These are phyloP conservation scores for Parmelia sp. DNA, from an alignment of 495 filamentous ascomycete species.

Conservation along the genomic window DNA sequence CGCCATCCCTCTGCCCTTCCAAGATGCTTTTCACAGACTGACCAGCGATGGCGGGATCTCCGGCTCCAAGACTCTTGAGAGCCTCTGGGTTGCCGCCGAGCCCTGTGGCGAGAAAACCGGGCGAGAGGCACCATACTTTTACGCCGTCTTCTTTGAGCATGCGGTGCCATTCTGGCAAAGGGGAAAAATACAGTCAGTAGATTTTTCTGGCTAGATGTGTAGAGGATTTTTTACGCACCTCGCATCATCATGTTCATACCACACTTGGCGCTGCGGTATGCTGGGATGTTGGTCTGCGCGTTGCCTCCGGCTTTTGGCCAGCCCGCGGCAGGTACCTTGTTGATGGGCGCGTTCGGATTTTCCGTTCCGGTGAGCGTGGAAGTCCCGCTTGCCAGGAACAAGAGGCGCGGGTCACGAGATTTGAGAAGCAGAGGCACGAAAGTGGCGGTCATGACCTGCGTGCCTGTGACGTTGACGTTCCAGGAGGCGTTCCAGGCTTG, in stretches of 20 bases:
- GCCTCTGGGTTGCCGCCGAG: slow-evolving; percentile 32
- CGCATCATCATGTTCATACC: slow-evolving; percentile 63
- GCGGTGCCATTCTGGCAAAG: slow-evolving; percentile 40
- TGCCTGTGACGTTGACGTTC: slow-evolving; percentile 50
- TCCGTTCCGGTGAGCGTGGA: slow-evolving; percentile 40
- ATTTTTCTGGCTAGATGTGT: background rate
- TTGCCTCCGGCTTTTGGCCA: slow-evolving; percentile 38
- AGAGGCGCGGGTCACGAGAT: slow-evolving; percentile 38
- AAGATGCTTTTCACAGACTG: slow-evolving; percentile 40
- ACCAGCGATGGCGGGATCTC: slow-evolving; percentile 30
- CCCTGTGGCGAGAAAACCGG: slow-evolving; percentile 52
- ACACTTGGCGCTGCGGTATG: slow-evolving; percentile 51
- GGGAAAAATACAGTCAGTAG: background rate
- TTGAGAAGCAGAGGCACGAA: slow-evolving; percentile 43
- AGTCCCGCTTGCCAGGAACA: slow-evolving; percentile 43
- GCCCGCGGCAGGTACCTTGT: slow-evolving; percentile 37
- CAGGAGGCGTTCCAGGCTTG: slow-evolving; percentile 47
- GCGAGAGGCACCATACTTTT: slow-evolving; percentile 50
- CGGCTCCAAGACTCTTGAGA: background rate
- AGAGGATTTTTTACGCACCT: background rate
- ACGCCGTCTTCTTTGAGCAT: slow-evolving; percentile 52
- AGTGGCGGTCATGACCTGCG: slow-evolving; percentile 42
- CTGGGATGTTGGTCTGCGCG: slow-evolving; percentile 12
- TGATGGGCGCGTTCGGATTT: slow-evolving; percentile 24
- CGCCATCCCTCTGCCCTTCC: slow-evolving; percentile 43